phyloP scores from a whole-genome alignment of 257 asterid species.

The Solanum peruvianum region DNA sequence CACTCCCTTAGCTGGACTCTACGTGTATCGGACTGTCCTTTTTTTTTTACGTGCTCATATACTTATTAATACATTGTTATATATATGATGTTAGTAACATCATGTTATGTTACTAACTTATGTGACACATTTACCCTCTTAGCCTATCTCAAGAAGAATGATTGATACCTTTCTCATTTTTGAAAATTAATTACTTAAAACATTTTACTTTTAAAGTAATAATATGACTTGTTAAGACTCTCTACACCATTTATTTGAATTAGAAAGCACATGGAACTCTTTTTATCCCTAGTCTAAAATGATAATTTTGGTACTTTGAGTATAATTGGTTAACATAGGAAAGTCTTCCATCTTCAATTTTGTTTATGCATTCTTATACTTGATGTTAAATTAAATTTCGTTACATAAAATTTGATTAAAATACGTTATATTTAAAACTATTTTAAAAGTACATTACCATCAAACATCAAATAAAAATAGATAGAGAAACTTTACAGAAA shows the following conservation, averaged over 20 bases:
- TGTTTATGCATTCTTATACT: not conserved
- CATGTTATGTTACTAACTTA: not conserved
- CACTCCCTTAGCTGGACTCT: not conserved
- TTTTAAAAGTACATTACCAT: not conserved
- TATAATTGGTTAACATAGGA: not conserved
- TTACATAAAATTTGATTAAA: not conserved
- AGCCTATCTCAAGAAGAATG: not conserved
- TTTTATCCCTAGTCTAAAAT: not conserved
- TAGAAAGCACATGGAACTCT: not conserved
- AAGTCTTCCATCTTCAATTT: not conserved
- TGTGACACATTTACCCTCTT: not conserved
- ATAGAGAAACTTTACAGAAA: no score
- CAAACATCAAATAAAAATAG: not conserved
- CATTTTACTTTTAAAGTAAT: not conserved
- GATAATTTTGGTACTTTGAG: not conserved
- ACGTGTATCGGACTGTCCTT: rapidly evolving
- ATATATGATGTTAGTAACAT: not conserved
- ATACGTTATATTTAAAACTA: not conserved
- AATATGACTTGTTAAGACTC: not conserved
- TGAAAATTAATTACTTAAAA: not conserved
- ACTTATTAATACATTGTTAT: not conserved
- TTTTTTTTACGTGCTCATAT: not conserved
- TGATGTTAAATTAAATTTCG: not conserved
- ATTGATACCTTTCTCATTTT: not conserved
- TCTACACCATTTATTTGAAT: not conserved